Evolutionary conservation across 2,329 filamentous ascomycete species (phyloP), one percentile per base, ranked within the genome.

Genomic region (Zarea fungicola): DNA sequence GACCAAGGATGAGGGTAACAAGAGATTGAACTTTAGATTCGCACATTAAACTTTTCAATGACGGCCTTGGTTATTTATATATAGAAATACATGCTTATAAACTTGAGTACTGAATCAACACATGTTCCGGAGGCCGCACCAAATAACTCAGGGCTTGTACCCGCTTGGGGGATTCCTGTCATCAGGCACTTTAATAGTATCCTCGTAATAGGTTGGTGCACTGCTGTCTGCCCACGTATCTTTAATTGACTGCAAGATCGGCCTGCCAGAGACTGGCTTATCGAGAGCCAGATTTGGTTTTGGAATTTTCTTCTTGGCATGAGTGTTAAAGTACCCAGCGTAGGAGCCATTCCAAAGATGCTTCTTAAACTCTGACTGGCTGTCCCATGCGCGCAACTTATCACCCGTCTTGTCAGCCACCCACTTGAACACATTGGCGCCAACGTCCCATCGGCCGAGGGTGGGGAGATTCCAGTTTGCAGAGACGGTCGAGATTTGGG

Each of bases 381-480:
- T 54, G 31, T 57, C 52, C 67, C 68, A 75, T 23, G 59, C 41
- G 14, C 72, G 68, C 5, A 73, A 22, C 52, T 55, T 59, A 60
- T 85, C 81, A 45, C 80, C 78, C 0, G 83, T 85, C 65, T 75
- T 70, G 6, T 76, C 64, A 10, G 79, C 82, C 2, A 87, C 81
- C 18, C 79, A 50, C 22, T 74, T 59, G 62, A 81, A 83, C 16
- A 87, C 77, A 60, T 88, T 88, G 59, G 84, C 84, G 43, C 82
- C 83, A 13, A 83, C 83, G 58, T 88, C 84, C 73, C 77, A 87
- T 50, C 84, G 81, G 7, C 84, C 84, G 2, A 88, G 80, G 0
- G 82, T 85, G 53, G 78, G 75, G 10, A 88, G 75, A 54, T 71
- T 74, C 83, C 84, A 88, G 73, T 88, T 88, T 48, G 81, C 81